Evolutionary conservation across 2,329 filamentous ascomycete genomes (phyloP), one percentile per base, ranked within the genome.

Genomic region (Westerdykella aurantiaca): DNA sequence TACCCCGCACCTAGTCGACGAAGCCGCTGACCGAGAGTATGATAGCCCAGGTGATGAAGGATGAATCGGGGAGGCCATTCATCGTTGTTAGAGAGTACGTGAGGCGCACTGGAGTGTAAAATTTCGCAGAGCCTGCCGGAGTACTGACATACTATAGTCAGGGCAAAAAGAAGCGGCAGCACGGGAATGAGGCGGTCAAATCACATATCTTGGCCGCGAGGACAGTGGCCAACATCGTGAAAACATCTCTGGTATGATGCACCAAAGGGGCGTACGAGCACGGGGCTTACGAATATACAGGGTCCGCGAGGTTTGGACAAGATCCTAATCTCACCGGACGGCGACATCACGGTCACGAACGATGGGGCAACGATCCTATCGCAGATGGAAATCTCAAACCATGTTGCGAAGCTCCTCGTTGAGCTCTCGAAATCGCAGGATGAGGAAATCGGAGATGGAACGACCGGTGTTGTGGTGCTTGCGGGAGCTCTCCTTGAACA

Each of bases 271-370:
- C 14, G 5, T 13, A 31, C 23, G 10, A 6, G 23, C 9, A 37
- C 29, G 13, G 6, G 31, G 35, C 50, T 61, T 22, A 61, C 48
- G 37, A 17, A 23, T 43, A 22, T 39, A 17, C 52, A 80, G 78
- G 93, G 93, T 40, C 93, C 93, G 43, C 86, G 93, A 58, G 93
- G 93, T 52, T 83, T 98, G 64, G 93, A 98, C 77, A 98, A 98
- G 77, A 98, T 98, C 66, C 81, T 98, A 59, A 98, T 98, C 61
- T 98, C 93, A 41, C 87, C 93, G 49, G 93, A 98, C 68, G 93
- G 93, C 69, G 93, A 98, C 72, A 98, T 98, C 69, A 98, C 93
- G 50, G 89, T 98, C 50, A 98, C 93, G 57, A 98, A 98, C 75
- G 93, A 98, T 73, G 93, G 93, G 62, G 94, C 94, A 43, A 98